Conservation (phyloP, 2,329 filamentous ascomycete species). For the Pseudocercospora ulei region DNA sequence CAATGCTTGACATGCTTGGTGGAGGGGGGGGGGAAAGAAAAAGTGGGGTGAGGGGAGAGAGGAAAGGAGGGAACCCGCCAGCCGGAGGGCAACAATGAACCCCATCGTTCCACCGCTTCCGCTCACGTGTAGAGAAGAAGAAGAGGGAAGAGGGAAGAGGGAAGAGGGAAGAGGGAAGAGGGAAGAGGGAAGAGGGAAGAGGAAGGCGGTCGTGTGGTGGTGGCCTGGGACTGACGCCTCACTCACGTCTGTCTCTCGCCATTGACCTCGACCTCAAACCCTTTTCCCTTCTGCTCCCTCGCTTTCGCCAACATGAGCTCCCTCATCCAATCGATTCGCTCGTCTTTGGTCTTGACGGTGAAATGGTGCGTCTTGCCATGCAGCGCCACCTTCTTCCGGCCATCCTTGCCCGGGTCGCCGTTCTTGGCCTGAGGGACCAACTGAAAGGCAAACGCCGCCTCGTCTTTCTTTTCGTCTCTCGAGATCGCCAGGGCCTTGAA, state of each 20-base stretch:
- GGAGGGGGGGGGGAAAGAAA: too few species aligned
- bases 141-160: too few species aligned
- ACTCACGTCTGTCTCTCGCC: constrained; percentile 38
- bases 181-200: not conserved
- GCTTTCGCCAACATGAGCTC: constrained; percentile 88
- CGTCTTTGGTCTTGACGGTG: constrained; percentile 73
- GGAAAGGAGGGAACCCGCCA: too few species aligned
- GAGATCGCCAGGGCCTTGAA: constrained; percentile 67
- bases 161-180: too few species aligned
- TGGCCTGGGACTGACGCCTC: too few species aligned
- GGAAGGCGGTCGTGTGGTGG: not conserved
- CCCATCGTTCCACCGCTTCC: too few species aligned
- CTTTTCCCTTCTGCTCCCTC: constrained; percentile 70
- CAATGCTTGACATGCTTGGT: too few species aligned
- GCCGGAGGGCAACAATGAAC: too few species aligned
- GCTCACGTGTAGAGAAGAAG: too few species aligned
- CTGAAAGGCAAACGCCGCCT: constrained; percentile 67
- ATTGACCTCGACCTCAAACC: constrained; percentile 73
- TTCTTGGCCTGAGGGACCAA: constrained; percentile 59
- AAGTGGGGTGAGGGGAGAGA: too few species aligned
- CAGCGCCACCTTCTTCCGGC: constrained; percentile 26
- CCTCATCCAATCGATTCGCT: constrained; percentile 95
- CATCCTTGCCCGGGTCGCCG: constrained; percentile 27
- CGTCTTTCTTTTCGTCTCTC: constrained; percentile 33
- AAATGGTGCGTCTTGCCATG: constrained; percentile 76